Conservation (phyloP, 768 basidiomycete species). For the Coprinellus aureogranulatus region DNA sequence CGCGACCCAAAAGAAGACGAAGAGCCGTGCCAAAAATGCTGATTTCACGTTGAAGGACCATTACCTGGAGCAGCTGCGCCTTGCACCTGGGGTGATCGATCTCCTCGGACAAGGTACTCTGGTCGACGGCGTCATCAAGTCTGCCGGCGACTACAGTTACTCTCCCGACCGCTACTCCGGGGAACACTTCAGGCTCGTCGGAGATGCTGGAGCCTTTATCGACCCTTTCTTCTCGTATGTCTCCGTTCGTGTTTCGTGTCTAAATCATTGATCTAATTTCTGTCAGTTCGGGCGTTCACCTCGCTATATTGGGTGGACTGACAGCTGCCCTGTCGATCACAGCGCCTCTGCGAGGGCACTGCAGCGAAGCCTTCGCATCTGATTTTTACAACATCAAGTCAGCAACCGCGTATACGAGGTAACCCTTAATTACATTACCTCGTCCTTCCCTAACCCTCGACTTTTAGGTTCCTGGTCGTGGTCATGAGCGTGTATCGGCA, state of each 20-base stretch:
- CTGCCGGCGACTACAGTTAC: constrained; percentile 34
- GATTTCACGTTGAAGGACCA: constrained; percentile 24
- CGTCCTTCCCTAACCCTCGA: background rate
- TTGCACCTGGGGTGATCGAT: constrained; percentile 32
- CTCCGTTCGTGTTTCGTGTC: background rate
- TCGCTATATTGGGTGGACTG: constrained; percentile 38
- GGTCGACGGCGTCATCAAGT: constrained; percentile 18
- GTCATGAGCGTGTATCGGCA: constrained; percentile 51
- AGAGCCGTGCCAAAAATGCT: constrained; percentile 7
- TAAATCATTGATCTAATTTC: background rate
- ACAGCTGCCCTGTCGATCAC: constrained; percentile 35
- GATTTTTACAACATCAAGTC: constrained; percentile 31
- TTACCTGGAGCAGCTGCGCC: constrained; percentile 31
- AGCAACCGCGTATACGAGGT: constrained; percentile 35
- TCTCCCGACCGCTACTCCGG: constrained; percentile 29
- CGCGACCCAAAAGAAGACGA: constrained; percentile 20
- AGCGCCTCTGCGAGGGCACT: constrained; percentile 29
- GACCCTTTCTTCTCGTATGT: constrained; percentile 61
- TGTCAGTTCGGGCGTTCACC: constrained; percentile 32
- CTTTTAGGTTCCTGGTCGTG: constrained; percentile 42
- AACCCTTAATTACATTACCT: background rate
- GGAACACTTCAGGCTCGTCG: constrained; percentile 28
- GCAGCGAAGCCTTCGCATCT: constrained; percentile 26
- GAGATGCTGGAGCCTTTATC: constrained; percentile 48
- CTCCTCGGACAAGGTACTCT: constrained; percentile 26